Evolutionary conservation across 2,329 filamentous ascomycete species (phyloP).

Genomic region (Emericellopsis cladophorae): DNA sequence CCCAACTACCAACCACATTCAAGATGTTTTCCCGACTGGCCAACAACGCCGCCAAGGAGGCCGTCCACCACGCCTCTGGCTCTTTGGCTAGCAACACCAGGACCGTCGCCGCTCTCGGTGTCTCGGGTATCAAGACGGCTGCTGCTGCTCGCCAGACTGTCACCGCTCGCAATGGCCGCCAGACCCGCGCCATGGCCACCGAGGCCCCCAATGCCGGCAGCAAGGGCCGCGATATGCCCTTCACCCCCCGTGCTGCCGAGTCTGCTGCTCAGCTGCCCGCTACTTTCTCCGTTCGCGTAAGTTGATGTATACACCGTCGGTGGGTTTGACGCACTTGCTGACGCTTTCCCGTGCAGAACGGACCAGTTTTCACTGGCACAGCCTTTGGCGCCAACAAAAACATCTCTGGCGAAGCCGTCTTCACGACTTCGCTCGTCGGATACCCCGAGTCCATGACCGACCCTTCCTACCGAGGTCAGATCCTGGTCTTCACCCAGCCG

Average conservation of each 20-base stretch:
- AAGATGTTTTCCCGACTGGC: slow-evolving; percentile 50
- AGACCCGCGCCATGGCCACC: slow-evolving; percentile 16
- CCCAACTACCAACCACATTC: slow-evolving; percentile 6
- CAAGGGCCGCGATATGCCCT: slow-evolving; percentile 56
- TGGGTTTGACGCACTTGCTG: slow-evolving; percentile 5
- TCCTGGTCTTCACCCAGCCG: slow-evolving; percentile 95
- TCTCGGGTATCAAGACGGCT: not conserved
- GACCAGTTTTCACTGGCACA: slow-evolving; percentile 89
- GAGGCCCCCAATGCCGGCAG: slow-evolving; percentile 48
- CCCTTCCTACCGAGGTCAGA: slow-evolving; percentile 83
- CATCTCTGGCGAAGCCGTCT: slow-evolving; percentile 95
- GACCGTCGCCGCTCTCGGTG: not conserved
- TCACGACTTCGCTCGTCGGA: slow-evolving; percentile 94
- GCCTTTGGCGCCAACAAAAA: slow-evolving; percentile 95
- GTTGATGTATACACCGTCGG: slow-evolving; percentile 12
- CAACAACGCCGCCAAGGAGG: slow-evolving; percentile 37
- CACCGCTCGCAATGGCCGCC: slow-evolving; percentile 19
- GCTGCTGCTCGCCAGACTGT: not conserved
- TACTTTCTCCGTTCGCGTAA: slow-evolving; percentile 85
- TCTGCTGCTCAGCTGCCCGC: slow-evolving; percentile 49
- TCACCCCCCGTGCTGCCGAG: slow-evolving; percentile 44
- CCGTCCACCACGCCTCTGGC: slow-evolving; percentile 26
- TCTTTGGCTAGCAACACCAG: not conserved
- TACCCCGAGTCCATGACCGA: slow-evolving; percentile 94
- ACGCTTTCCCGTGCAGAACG: slow-evolving; percentile 45